phyloP scores from a whole-genome alignment of 805 yeast species.

The Saccharomycopsis vini region DNA sequence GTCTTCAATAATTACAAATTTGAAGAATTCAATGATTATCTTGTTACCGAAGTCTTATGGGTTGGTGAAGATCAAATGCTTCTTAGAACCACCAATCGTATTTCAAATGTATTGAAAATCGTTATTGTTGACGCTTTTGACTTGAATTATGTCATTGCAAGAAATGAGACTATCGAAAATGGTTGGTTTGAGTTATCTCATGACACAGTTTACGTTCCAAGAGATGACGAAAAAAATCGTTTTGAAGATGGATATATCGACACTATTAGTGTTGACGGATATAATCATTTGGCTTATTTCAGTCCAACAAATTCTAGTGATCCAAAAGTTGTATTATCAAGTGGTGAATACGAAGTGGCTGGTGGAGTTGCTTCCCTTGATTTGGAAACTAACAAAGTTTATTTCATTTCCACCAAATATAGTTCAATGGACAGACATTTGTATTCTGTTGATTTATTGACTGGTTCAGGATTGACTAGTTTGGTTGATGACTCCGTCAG shows the following conservation, averaged over 20 bases:
- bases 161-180: conserved; percentile 36
- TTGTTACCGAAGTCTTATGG: conserved; percentile 68
- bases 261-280: conserved; percentile 54
- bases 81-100: conserved; percentile 55
- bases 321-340: conserved; percentile 49
- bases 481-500: conserved; percentile 45
- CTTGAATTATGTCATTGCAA: conserved; percentile 31
- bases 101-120: conserved; percentile 54
- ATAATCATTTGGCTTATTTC: conserved; percentile 74
- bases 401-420: conserved; percentile 63
- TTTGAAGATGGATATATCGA: conserved; percentile 71
- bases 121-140: conserved; percentile 40
- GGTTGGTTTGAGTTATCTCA: conserved; percentile 78
- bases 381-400: conserved; percentile 38
- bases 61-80: conserved; percentile 46
- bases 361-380: conserved; percentile 61
- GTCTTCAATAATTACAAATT: conserved; percentile 35
- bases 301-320: conserved; percentile 53
- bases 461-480: conserved; percentile 29
- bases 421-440: conserved; percentile 81
- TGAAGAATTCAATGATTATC: conserved; percentile 30
- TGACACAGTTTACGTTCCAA: conserved; percentile 50
- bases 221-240: conserved; percentile 34
- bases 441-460: conserved; percentile 54
- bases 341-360: conserved; percentile 89